Evolutionary conservation across 2,329 filamentous ascomycete genomes (phyloP).

Genomic region (Fusarium austroafricanum): DNA sequence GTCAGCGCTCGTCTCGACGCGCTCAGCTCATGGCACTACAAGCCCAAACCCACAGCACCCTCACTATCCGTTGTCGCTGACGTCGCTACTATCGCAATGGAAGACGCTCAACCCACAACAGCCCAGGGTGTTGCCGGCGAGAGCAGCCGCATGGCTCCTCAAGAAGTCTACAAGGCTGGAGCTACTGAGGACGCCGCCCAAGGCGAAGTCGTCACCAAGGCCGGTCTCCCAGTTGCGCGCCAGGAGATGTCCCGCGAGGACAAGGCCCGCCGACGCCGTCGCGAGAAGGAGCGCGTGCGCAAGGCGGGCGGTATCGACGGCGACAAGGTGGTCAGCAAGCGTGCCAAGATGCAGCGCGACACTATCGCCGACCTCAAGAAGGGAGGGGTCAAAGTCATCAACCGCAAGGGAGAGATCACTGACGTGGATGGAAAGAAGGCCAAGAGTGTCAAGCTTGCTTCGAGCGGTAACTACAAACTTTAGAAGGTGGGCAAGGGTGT

Average conservation of each 20-base stretch:
- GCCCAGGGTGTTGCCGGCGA: slow-evolving; percentile 77
- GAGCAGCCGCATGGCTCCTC: slow-evolving; percentile 85
- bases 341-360: slow-evolving; percentile 59
- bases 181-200: slow-evolving; percentile 68
- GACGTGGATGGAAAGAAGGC: slow-evolving; percentile 86
- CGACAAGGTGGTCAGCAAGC: slow-evolving; percentile 66
- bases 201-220: slow-evolving; percentile 81
- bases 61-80: slow-evolving; percentile 88
- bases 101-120: slow-evolving; percentile 90
- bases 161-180: slow-evolving; percentile 91
- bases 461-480: slow-evolving; percentile 72
- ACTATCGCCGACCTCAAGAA: slow-evolving; percentile 78
- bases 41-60: slow-evolving; percentile 85
- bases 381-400: slow-evolving; percentile 92
- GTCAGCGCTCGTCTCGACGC: slow-evolving; percentile 85
- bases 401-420: slow-evolving; percentile 85
- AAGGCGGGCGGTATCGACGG: slow-evolving; percentile 68
- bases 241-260: slow-evolving; percentile 92
- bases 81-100: slow-evolving; percentile 91
- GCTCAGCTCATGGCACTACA: slow-evolving; percentile 94
- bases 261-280: slow-evolving; percentile 78
- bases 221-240: slow-evolving; percentile 79
- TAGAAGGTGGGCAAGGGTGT: slow-evolving; percentile 56
- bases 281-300: slow-evolving; percentile 86
- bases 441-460: slow-evolving; percentile 61